Evolutionary conservation across 2,329 filamentous ascomycete species (phyloP).

Genomic region (Clarireedia hainanense): DNA sequence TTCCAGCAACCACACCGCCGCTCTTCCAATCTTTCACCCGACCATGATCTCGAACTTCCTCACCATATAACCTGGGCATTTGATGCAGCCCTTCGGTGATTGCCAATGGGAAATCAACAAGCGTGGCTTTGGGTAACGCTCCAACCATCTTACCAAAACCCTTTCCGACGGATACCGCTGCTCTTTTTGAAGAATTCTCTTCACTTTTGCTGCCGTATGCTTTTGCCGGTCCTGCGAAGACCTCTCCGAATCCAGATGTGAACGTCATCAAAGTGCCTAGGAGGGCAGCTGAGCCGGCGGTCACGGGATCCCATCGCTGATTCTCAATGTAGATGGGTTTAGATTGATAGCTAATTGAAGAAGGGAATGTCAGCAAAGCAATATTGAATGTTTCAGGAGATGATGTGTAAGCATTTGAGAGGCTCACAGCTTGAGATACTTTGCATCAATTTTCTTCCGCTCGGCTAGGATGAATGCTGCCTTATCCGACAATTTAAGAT

Average conservation of each 20-base stretch:
- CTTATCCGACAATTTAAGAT: conserved; percentile 50
- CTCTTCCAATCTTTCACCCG: conserved; percentile 10
- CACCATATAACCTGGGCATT: conserved; percentile 9
- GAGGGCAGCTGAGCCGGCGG: neutral
- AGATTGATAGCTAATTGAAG: neutral
- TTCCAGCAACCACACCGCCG: conserved; percentile 7
- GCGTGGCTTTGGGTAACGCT: conserved; percentile 4
- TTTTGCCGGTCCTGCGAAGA: neutral
- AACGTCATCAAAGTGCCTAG: neutral
- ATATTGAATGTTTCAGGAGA: no score
- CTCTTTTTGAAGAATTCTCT: neutral
- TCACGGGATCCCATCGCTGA: neutral
- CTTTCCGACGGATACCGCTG: conserved; percentile 4
- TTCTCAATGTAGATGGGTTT: neutral
- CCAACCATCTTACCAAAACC: conserved; percentile 4
- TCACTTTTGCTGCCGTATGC: neutral
- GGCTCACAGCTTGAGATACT: conserved; percentile 18
- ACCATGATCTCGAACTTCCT: conserved; percentile 6
- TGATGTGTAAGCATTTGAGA: no score
- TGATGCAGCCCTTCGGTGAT: conserved; percentile 8
- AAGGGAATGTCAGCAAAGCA: no score
- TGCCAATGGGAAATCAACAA: conserved; percentile 8
- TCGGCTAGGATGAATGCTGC: conserved; percentile 57
- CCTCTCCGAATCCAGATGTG: neutral
- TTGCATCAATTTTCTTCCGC: conserved; percentile 29